A percentile compares a stretch with the other conserved stretches of the same genome.
phyloP scores from a whole-genome alignment of 345 rosid genomes.

The Ceriops decandra region DNA sequence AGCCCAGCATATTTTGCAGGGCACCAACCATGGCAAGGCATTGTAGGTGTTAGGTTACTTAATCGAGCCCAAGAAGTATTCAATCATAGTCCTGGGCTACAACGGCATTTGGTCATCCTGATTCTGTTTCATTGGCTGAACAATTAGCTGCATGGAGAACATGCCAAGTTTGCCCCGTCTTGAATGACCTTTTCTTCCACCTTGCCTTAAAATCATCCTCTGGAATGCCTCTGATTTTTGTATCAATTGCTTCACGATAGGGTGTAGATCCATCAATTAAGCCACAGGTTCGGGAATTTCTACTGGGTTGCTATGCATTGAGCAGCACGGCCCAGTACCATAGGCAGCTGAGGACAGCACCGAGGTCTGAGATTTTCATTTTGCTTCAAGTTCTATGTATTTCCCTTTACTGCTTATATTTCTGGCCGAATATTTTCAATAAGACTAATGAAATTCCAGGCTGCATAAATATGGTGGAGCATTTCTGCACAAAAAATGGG shows the following conservation, averaged over 20 bases:
- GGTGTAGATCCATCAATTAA: conserved; percentile 89
- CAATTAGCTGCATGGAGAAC: too few species aligned
- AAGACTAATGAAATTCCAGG: conserved; percentile 5
- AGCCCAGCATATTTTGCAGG: too few species aligned
- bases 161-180: too few species aligned
- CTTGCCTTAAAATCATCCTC: not conserved
- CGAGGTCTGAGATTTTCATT: conserved; percentile 48
- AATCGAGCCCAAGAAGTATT: too few species aligned
- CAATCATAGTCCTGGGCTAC: too few species aligned
- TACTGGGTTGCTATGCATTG: conserved; percentile 77
- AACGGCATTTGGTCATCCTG: too few species aligned
- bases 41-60: too few species aligned
- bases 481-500: conserved; percentile 59
- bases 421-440: not conserved
- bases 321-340: conserved; percentile 74
- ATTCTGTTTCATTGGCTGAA: too few species aligned
- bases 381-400: not conserved
- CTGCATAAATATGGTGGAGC: not conserved
- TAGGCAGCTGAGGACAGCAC: conserved; percentile 58
- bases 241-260: conserved; percentile 39
- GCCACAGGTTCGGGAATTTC: conserved; percentile 91
- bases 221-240: not conserved
- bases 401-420: conserved; percentile 11
- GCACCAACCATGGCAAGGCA: too few species aligned
- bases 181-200: not conserved